These are phyloP conservation scores for Penicillium italicum DNA, from an alignment of 2,329 filamentous ascomycete genomes.

Conservation along the genomic window DNA sequence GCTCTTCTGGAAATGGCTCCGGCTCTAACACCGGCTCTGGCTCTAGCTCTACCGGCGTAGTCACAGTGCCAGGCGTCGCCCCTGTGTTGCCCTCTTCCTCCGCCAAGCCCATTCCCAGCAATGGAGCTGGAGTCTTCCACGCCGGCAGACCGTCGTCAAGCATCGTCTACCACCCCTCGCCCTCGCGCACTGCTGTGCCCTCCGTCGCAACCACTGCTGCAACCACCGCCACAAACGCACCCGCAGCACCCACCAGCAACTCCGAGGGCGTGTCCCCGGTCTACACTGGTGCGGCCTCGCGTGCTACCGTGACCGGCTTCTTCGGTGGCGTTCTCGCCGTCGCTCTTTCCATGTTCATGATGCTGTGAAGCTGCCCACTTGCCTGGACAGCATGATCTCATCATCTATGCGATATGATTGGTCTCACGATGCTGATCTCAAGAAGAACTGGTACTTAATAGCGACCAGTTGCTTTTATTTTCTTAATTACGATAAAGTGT, in stretches of 20 bases:
- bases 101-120: not conserved
- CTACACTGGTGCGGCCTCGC: constrained; percentile 15
- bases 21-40: not conserved
- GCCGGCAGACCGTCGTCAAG: constrained; percentile 8
- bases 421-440: constrained; percentile 8
- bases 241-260: constrained; percentile 2
- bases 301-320: not conserved
- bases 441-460: not conserved
- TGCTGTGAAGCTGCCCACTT: constrained; percentile 3
- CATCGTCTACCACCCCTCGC: constrained; percentile 8
- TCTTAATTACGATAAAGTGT: constrained; percentile 2
- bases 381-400: constrained; percentile 7
- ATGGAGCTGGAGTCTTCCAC: constrained; percentile 6
- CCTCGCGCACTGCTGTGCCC: not conserved
- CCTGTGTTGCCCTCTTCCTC: not conserved
- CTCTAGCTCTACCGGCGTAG: not conserved
- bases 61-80: not conserved
- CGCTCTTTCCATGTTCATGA: constrained; percentile 12
- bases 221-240: not conserved
- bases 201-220: not conserved
- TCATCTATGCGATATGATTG: not conserved
- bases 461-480: not conserved
- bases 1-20: not conserved
- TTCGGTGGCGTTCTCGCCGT: constrained; percentile 12
- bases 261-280: constrained; percentile 11